phyloP scores from a whole-genome alignment of 352 stramenopile species.

The Phytophthora crassamura region DNA sequence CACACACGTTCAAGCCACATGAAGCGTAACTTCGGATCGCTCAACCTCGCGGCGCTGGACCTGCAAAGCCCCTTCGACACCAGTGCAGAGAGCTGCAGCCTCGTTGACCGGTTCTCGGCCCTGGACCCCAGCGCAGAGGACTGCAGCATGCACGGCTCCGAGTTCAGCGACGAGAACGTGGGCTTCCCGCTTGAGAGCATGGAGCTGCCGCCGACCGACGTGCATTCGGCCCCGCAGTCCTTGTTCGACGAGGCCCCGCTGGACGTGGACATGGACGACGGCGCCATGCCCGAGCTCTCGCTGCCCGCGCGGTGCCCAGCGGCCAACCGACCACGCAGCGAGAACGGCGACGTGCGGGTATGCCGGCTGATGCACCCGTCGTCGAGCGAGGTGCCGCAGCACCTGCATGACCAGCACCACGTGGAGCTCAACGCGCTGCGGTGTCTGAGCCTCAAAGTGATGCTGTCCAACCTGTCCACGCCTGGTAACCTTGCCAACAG shows the following conservation, averaged over 20 bases:
- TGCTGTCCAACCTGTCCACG: slow-evolving; percentile 50
- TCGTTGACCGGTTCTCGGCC: slow-evolving; percentile 35
- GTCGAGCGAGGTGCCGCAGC: slow-evolving; percentile 32
- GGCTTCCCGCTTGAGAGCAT: slow-evolving; percentile 46
- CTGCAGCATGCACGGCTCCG: slow-evolving; percentile 29
- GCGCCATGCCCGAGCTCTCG: slow-evolving; percentile 30
- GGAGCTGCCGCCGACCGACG: slow-evolving; percentile 8
- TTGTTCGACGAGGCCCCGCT: slow-evolving; percentile 17
- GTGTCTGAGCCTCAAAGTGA: slow-evolving; percentile 64
- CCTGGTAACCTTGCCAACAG: slow-evolving; percentile 10
- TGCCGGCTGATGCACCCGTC: slow-evolving; percentile 26
- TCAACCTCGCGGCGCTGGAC: slow-evolving; percentile 59
- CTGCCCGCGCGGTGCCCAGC: slow-evolving; percentile 34
- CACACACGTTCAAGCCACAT: slow-evolving; percentile 31
- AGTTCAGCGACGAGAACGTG: slow-evolving; percentile 46
- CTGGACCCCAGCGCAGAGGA: slow-evolving; percentile 38
- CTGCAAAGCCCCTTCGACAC: slow-evolving; percentile 26
- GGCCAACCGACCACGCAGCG: slow-evolving; percentile 18
- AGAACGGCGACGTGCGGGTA: slow-evolving; percentile 26
- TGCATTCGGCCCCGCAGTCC: slow-evolving; percentile 18
- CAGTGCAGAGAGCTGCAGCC: slow-evolving; percentile 20
- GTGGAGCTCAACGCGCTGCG: slow-evolving; percentile 55
- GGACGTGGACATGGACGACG: slow-evolving; percentile 33
- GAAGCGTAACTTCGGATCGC: slow-evolving; percentile 63
- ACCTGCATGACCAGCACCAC: slow-evolving; percentile 46